Evolutionary conservation across 768 basidiomycete species (phyloP), one percentile per base, ranked within the genome.

Genomic region (Tulasnella sp.): DNA sequence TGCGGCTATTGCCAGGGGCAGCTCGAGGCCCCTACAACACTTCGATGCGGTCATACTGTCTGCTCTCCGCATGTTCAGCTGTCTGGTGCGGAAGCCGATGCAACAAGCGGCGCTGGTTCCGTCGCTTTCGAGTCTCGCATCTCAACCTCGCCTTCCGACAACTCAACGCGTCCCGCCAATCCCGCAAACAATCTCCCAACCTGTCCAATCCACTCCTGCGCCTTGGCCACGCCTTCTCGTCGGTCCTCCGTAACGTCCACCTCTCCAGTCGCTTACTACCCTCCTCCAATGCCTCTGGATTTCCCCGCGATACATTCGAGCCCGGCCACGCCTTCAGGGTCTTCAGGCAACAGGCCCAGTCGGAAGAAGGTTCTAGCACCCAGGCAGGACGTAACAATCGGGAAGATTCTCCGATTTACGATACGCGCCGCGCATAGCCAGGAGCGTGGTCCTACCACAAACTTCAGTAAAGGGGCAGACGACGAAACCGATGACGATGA

Each of bases 11-110:
- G 85, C 62, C 51, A 64, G 0, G 65, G 67, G 21, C 55, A 69
- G 53, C 71, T 82, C 21, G 57, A 63, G 21, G 65, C 70, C 3
- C 81, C 82, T 2, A 70, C 77, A 34, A 77, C 73, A 7, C 80
- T 94, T 37, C 77, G 73, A 63, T 96, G 91, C 65, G 91, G 91
- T 52, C 91, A 96, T 66, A 76, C 89, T 19, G 61, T 93, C 61
- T 96, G 90, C 63, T 68, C 78, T 0, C 42, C 21, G n/a, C 86
- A 87, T 65, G 62, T 74, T 55, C 66, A 59, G 61, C 62, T 62
- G 6, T 1, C 66, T 21, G 54, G 32, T 35, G 15, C 46, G 19
- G n/a, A 19, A 34, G 14, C 61, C 37, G 29, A 17, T 25, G 57
- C 43, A 52, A 67, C 71, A 23, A 60, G 63, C 29, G 80, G 73